Evolutionary conservation across 768 basidiomycete genomes (phyloP).

Genomic region (Russula virescens): DNA sequence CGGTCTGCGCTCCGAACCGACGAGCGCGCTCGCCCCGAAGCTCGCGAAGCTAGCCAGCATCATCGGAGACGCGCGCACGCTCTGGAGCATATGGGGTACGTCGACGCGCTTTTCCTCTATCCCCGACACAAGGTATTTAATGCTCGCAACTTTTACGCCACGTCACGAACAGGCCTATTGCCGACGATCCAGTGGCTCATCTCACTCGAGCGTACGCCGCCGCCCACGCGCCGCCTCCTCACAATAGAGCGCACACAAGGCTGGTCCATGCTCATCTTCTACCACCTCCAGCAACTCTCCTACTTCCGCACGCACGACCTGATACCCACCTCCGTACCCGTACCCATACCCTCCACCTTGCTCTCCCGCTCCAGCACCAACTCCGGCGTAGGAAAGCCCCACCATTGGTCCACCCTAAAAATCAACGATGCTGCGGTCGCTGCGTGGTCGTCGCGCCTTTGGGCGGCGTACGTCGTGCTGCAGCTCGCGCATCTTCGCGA

Average conservation of each 20-base stretch:
- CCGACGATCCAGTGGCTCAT: constrained; percentile 79
- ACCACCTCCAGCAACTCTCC: constrained; percentile 71
- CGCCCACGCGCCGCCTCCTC: constrained; percentile 62
- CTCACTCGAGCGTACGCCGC: constrained; percentile 62
- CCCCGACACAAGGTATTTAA: too few species aligned
- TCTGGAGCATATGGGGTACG: constrained; percentile 80
- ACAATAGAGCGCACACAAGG: constrained; percentile 78
- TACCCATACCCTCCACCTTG: constrained; percentile 37
- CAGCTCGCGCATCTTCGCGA: constrained; percentile 70
- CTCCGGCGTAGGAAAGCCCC: constrained; percentile 27
- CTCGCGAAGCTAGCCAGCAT: constrained; percentile 49
- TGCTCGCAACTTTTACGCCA: too few species aligned
- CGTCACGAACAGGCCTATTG: constrained; percentile 68
- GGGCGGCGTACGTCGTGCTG: constrained; percentile 73
- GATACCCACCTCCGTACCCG: constrained; percentile 41
- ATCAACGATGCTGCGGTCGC: constrained; percentile 46
- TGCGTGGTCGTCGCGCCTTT: constrained; percentile 74
- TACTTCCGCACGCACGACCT: constrained; percentile 59
- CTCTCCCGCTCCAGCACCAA: too few species aligned
- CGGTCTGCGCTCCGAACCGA: constrained; percentile 49
- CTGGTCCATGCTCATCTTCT: constrained; percentile 72
- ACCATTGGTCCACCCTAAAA: constrained; percentile 36
- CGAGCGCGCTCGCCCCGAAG: constrained; percentile 48
- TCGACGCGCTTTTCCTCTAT: background rate
- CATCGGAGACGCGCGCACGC: constrained; percentile 61